Conservation (phyloP, 2,329 filamentous ascomycete genomes). For the Coccinonectria pachysandricola region DNA sequence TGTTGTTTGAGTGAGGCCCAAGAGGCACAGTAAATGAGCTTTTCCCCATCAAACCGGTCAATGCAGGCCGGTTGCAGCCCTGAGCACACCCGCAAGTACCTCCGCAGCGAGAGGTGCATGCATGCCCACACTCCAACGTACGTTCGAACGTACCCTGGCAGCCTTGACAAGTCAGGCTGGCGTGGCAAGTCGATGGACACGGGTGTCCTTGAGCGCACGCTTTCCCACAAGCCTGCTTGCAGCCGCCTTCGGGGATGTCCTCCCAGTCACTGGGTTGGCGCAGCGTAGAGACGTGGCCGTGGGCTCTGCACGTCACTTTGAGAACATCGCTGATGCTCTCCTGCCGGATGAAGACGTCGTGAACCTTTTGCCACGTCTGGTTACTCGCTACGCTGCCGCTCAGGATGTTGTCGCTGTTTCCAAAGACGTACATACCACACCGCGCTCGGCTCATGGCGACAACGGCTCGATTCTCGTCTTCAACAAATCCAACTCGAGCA, state of each 20-base stretch:
- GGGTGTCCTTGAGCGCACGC: conserved; percentile 13
- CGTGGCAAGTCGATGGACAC: conserved; percentile 12
- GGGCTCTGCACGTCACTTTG: conserved; percentile 53
- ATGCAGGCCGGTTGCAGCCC: conserved; percentile 5
- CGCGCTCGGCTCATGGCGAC: conserved; percentile 60
- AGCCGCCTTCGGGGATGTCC: conserved; percentile 12
- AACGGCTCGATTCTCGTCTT: conserved; percentile 47
- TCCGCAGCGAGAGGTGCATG: conserved; percentile 9
- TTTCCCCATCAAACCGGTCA: neutral
- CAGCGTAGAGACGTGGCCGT: conserved; percentile 42
- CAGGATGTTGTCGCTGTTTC: conserved; percentile 51
- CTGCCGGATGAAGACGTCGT: conserved; percentile 30
- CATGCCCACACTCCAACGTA: too few relatives aligned
- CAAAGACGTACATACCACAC: conserved; percentile 76
- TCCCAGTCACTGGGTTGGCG: conserved; percentile 43
- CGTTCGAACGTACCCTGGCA: too few relatives aligned
- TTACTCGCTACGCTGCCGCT: conserved; percentile 31
- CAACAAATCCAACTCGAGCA: conserved; percentile 59
- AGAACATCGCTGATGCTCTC: conserved; percentile 28
- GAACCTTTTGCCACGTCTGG: conserved; percentile 31
- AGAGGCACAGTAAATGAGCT: neutral
- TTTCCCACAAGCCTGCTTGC: conserved; percentile 6
- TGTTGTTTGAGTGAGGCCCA: neutral
- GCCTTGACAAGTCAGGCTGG: too few relatives aligned
- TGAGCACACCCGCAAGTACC: conserved; percentile 8